Base-by-base conservation (phyloP, 768 basidiomycete genomes). In the Serendipita sp. region DNA sequence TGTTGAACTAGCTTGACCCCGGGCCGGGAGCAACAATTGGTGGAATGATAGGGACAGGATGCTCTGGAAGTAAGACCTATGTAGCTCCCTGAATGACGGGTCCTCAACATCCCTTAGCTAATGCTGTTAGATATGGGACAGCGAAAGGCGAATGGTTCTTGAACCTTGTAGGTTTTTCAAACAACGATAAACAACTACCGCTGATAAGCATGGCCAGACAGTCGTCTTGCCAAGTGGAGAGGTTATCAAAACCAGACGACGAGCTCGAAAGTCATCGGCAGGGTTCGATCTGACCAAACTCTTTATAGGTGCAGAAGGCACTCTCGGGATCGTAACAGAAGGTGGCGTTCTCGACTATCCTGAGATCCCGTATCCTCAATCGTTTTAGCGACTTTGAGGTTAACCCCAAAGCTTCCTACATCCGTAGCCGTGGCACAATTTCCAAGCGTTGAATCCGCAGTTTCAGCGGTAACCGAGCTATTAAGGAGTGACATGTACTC, bases 71-170 rank as follows among this genome's bases (percentile, higher is more conserved):
- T 81, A 75, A 72, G 76, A 1, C 23, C 74, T 72, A n/a, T 47
- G 11, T 38, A 15, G n/a, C 7, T 2, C 2, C 7, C 5, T 5
- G 7, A 32, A 32, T 16, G 16, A 5, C n/a, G 8, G 4, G n/a
- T 16, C 2, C 1, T 51, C 30, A 5, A 7, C 16, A 51, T 18
- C 7, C 38, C 5, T 13, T 63, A 82, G 88, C 88, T 0, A 89
- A 89, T 68, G 87, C 88, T 1, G 89, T 89, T 1, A 76, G 89
- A 28, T 94, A 92, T 70, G 92, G 90, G 8, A 94, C 91, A 3
- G 91, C 90, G 0, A 90, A 86, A 71, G 88, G 78, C 0, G 91
- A 93, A 75, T 93, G 91, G 91, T 90, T 94, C 70, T 76, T 94
- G 46, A 93, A 92, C 69, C 81, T 81, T 28, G 89, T 89, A 70